Conservation (phyloP, 441 rosid genomes). For the Syzygium syzygioides region DNA sequence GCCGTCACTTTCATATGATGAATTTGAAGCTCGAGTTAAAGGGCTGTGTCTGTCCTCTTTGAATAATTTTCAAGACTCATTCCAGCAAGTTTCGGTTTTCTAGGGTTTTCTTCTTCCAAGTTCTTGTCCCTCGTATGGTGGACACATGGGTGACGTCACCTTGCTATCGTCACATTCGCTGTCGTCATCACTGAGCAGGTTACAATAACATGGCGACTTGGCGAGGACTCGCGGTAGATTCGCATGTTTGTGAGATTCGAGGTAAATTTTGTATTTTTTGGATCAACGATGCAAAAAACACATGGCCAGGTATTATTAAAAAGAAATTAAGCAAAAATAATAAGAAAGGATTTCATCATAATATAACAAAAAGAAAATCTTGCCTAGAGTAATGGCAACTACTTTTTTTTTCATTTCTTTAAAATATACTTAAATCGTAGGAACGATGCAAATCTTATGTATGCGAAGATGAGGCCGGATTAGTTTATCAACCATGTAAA, state of each 20-base stretch:
- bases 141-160: background rate
- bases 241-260: too few relatives aligned
- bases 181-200: background rate
- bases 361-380: background rate
- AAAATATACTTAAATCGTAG: background rate
- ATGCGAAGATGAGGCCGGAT: background rate
- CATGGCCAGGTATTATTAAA: too few relatives aligned
- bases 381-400: background rate
- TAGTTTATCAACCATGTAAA: background rate
- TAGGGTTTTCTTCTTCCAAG: background rate
- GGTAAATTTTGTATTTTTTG: too few relatives aligned
- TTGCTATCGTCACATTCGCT: background rate
- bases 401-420: background rate
- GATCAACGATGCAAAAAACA: too few relatives aligned
- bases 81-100: background rate
- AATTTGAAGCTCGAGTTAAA: background rate
- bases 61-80: background rate
- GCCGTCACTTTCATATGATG: background rate
- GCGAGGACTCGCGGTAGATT: too few relatives aligned
- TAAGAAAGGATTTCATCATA: background rate
- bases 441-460: background rate
- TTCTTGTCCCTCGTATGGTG: background rate
- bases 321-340: background rate
- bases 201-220: background rate
- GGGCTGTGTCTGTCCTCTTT: background rate